Evolutionary conservation across 169 alveolate species (phyloP), one percentile per base, ranked within the genome.

Genomic region (Eimeria sp.): DNA sequence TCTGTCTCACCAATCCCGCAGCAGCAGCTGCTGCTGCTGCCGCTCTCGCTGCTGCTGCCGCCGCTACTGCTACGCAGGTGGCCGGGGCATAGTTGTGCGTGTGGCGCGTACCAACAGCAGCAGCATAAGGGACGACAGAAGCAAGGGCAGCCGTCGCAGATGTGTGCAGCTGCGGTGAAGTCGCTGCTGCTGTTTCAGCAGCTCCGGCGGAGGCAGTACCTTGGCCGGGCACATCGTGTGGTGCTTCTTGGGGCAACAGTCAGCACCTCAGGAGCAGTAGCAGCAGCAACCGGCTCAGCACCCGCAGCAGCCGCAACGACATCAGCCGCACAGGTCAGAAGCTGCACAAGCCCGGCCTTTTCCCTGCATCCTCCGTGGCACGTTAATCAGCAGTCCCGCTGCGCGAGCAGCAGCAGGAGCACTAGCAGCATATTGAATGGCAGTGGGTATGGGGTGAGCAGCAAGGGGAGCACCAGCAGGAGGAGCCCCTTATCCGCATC

Each of bases 221-320:
- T 70, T 70, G 2, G 20, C 67, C 10, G 63, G 51, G 20, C 54
- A 11, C 34, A 51, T 25, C 40, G 95, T 34, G 86, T 22, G 58
- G 20, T 4, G 88, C 88, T 30, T 49, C 76, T 54, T 7, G 61
- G 61, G 61, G 10, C 61, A 11, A 11, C 61, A 11, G 13, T 34
- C 92, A 30, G 27, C 57, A n/a, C 11, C 57, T 75, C 80, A n/a
- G 73, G 78, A 43, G 92, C 92, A 54, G 92, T 76, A 58, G 92
- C 92, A 75, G 16, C 61, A 54, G 61, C 61, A 54, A 3, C 61
- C 10, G 16, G 20, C 0, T 11, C 61, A 3, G 20, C 10, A 34
- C 0, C 40, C 40, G 40, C 40, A 34, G 40, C 92, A 58, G 92
- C 92, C 51, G 2, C 61, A 54, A 54, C 61, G 16, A 54, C 61